Base-by-base conservation (phyloP, 1,284 basidiomycete species). In the Anthracocystis walkeri region DNA sequence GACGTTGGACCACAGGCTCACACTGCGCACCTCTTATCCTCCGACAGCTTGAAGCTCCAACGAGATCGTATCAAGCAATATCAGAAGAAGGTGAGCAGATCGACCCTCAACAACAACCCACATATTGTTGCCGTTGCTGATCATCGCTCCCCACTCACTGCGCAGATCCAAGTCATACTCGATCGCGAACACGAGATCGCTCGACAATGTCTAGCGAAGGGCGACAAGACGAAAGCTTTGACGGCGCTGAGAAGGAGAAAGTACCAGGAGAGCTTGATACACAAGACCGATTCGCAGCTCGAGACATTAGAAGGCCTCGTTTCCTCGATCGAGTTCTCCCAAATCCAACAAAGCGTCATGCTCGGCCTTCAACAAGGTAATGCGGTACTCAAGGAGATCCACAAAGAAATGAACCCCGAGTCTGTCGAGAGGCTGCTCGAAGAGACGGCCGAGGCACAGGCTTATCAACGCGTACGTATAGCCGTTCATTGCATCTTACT, bases 21-120 rank as follows among this genome's bases (percentile, higher is more conserved):
- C 38, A n/a, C 21, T 25, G 7, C 7, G 12, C 40, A 2, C 7
- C 10, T 12, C 4, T 6, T 6, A 25, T 12, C 31, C 2, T 14
- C 16, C 35, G 35, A 3, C 82, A 92, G 94, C 84, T 89, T 99
- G 75, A 99, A 99, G 86, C 86, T 97, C 53, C 96, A 99, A 86
- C 89, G 97, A 48, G 97, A 99, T 86, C 96, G 95, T 85, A 88
- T 99, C 71, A 92, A 90, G 85, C 94, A 95, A 85, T 99, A 98
- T 82, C 95, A 96, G 89, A 93, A 91, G 87, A 92, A 92, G 89
- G 96, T 93, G n/a, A 46, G 54, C 48, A 14, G 16, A n/a, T 18
- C 27, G n/a, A 25, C 12, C 18, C 3, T 23, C 4, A 8, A 12
- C 18, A n/a, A 10, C n/a, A 7, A n/a, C n/a, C 6, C 6, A 16